Percentiles rank a stretch among this genome's conserved stretches.
These are phyloP conservation scores for Tulasnella sp. DNA, from an alignment of 768 basidiomycete species.

Conservation along the genomic window DNA sequence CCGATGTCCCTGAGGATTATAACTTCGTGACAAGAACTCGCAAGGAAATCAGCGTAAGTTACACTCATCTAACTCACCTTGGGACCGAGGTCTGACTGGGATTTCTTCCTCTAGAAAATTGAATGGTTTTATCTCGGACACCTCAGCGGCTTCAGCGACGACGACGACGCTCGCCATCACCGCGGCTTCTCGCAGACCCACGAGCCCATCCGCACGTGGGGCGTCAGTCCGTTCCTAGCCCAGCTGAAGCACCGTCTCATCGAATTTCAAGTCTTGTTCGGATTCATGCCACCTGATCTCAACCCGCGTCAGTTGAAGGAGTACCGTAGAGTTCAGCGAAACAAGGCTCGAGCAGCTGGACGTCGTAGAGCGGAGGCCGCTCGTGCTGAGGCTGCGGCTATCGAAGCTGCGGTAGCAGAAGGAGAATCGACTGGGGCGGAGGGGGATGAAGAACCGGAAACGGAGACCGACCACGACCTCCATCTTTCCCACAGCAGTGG, in stretches of 20 bases:
- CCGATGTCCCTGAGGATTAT: slow-evolving; percentile 84
- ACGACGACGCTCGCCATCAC: slow-evolving; percentile 20
- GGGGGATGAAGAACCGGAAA: slow-evolving; percentile 30
- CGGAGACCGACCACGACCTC: slow-evolving; percentile 27
- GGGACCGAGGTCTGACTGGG: not conserved
- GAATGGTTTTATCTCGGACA: slow-evolving; percentile 92
- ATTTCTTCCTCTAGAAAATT: slow-evolving; percentile 67
- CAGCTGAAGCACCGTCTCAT: slow-evolving; percentile 27
- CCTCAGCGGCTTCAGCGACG: slow-evolving; percentile 83
- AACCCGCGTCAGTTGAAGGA: slow-evolving; percentile 23
- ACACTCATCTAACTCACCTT: not conserved
- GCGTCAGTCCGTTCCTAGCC: slow-evolving; percentile 28
- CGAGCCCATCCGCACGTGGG: slow-evolving; percentile 27
- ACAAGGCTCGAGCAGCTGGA: slow-evolving; percentile 14
- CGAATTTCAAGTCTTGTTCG: slow-evolving; percentile 31
- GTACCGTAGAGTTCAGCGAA: slow-evolving; percentile 12
- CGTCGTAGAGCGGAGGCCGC: slow-evolving; percentile 8
- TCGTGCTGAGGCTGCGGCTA: slow-evolving; percentile 13
- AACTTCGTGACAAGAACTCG: slow-evolving; percentile 91
- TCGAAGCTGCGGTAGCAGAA: slow-evolving; percentile 22
- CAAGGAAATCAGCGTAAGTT: slow-evolving; percentile 94
- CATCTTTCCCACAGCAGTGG: not conserved
- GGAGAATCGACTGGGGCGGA: slow-evolving; percentile 30
- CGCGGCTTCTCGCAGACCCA: slow-evolving; percentile 10
- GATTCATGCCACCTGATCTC: slow-evolving; percentile 27